These are phyloP conservation scores for Coelastrella sp. DNA, from an alignment of 139 green algal species.

Conservation along the genomic window DNA sequence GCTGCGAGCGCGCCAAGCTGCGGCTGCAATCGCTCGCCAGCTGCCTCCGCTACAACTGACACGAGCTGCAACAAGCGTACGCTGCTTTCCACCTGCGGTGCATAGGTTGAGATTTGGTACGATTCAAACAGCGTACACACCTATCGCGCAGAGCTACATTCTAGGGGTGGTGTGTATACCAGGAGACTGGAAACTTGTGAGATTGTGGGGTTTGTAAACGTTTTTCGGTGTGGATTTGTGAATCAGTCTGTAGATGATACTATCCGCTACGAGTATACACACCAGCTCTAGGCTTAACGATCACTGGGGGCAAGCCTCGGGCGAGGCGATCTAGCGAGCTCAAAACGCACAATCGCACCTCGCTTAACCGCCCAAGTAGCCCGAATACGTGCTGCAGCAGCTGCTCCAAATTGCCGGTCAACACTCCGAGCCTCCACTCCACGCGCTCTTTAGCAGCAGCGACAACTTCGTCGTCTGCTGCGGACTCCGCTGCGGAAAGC, in stretches of 20 bases:
- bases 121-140: no score
- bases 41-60: slow-evolving; percentile 74
- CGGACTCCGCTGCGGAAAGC: slow-evolving; percentile 20
- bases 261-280: no score
- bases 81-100: slow-evolving; percentile 73
- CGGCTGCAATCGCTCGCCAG: slow-evolving; percentile 68
- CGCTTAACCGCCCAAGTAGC: slow-evolving; percentile 70
- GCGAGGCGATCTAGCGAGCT: no score
- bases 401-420: slow-evolving; percentile 50
- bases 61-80: slow-evolving; percentile 85
- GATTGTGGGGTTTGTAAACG: no score
- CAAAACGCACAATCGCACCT: slow-evolving; percentile 52
- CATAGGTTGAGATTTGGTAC: background rate
- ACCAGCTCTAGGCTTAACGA: no score
- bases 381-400: slow-evolving; percentile 68
- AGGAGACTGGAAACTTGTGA: no score
- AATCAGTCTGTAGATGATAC: no score
- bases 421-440: slow-evolving; percentile 52
- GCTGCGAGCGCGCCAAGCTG: slow-evolving; percentile 74
- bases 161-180: no score
- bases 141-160: no score
- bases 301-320: no score
- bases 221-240: no score
- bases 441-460: slow-evolving; percentile 52
- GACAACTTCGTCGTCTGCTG: slow-evolving; percentile 41